A percentile compares a stretch with the other conserved stretches of the same genome.
Evolutionary conservation across 2,329 filamentous ascomycete species (phyloP).

Genomic region (Magnaporthiopsis incrustans): DNA sequence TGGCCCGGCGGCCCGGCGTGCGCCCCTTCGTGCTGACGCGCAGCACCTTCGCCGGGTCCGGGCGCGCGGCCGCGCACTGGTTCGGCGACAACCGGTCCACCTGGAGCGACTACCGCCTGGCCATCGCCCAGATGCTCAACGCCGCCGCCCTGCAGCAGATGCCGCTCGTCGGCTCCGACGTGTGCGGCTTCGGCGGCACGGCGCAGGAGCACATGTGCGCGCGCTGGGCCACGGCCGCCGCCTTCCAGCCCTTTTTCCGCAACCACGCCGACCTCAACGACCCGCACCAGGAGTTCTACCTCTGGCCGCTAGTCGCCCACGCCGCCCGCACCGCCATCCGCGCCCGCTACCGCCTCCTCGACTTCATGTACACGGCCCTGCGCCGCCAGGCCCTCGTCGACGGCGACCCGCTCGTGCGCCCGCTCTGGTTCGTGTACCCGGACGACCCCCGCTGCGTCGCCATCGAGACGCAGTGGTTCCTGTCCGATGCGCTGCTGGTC

Average conservation of each 20-base stretch:
- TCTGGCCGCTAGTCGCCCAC: conserved; percentile 53
- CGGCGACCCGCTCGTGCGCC: conserved; percentile 59
- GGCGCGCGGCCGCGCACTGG: conserved; percentile 60
- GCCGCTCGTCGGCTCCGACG: conserved; percentile 63
- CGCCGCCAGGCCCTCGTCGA: conserved; percentile 44
- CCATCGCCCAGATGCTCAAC: conserved; percentile 49
- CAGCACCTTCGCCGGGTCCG: conserved; percentile 71
- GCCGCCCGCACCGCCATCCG: conserved; percentile 62
- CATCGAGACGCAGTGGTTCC: conserved; percentile 43
- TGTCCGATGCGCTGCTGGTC: conserved; percentile 39
- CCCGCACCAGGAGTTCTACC: conserved; percentile 62
- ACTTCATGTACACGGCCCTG: conserved; percentile 71
- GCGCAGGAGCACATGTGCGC: conserved; percentile 63
- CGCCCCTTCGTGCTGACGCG: conserved; percentile 78
- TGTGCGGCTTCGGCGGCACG: conserved; percentile 66
- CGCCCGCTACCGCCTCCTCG: conserved; percentile 69
- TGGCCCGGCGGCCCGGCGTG: conserved; percentile 54
- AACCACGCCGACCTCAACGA: conserved; percentile 53
- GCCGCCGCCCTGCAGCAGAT: conserved; percentile 60
- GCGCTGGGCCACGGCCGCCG: conserved; percentile 67
- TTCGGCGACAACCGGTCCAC: conserved; percentile 47
- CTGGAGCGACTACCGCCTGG: conserved; percentile 52
- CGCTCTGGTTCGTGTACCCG: conserved; percentile 66
- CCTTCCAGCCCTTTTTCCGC: conserved; percentile 69
- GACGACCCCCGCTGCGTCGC: conserved; percentile 34